Conservation (phyloP, 768 basidiomycete species). For the Mycena capillaripes region DNA sequence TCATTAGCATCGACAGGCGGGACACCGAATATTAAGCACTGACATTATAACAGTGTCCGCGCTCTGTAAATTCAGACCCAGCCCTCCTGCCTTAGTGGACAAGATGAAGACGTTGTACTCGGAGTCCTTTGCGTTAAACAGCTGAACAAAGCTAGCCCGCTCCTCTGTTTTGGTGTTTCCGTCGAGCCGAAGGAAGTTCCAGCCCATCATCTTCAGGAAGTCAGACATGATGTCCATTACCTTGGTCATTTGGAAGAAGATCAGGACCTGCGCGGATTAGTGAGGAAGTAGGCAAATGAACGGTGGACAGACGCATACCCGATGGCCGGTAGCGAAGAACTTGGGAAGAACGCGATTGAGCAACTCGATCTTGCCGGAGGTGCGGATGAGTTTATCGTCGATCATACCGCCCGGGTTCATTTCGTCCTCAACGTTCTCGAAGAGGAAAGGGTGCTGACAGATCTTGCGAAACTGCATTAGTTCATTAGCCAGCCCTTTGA, state of each 20-base stretch:
- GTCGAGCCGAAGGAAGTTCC: constrained; percentile 91
- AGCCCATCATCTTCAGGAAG: constrained; percentile 88
- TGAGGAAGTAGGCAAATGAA: constrained; percentile 2
- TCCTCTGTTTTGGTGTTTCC: constrained; percentile 97
- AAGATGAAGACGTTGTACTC: constrained; percentile 94
- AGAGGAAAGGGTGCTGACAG: constrained; percentile 97
- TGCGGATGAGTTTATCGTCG: constrained; percentile 87
- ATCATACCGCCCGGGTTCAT: constrained; percentile 86
- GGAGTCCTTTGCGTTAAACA: constrained; percentile 90
- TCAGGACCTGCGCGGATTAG: constrained; percentile 76
- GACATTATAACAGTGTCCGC: constrained; percentile 97
- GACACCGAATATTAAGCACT: constrained; percentile 46
- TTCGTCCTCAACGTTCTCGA: constrained; percentile 94
- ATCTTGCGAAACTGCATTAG: constrained; percentile 99
- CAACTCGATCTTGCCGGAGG: constrained; percentile 95
- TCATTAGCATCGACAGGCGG: constrained; percentile 12
- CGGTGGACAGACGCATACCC: constrained; percentile 62
- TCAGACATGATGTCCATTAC: constrained; percentile 99
- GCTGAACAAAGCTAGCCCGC: constrained; percentile 86
- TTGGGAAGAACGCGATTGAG: constrained; percentile 94
- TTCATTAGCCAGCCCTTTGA: constrained; percentile 93
- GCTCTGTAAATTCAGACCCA: constrained; percentile 95
- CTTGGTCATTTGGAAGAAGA: constrained; percentile 99
- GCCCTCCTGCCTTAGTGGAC: constrained; percentile 93
- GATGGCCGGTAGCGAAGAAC: constrained; percentile 92